Evolutionary conservation across 2,329 filamentous ascomycete species (phyloP).

Genomic region (Lachnellula occidentalis): DNA sequence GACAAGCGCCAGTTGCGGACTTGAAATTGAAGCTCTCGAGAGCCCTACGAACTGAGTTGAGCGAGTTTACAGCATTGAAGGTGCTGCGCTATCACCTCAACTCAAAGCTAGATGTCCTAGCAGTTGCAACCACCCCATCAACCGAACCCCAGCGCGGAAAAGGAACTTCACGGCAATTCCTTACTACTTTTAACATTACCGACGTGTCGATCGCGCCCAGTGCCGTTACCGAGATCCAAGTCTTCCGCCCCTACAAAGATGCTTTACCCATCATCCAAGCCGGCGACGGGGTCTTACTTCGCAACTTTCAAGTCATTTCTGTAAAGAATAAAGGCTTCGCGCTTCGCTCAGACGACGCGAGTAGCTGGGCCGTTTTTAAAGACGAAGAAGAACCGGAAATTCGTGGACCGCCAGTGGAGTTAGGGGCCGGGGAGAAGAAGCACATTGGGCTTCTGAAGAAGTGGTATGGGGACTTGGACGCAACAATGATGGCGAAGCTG

Average conservation of each 20-base stretch:
- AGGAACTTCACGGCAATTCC: slow-evolving; percentile 52
- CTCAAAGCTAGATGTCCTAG: slow-evolving; percentile 48
- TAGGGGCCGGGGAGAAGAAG: slow-evolving; percentile 43
- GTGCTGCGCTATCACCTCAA: slow-evolving; percentile 45
- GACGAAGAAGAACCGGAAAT: slow-evolving; percentile 40
- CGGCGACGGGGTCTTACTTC: slow-evolving; percentile 55
- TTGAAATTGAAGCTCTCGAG: slow-evolving; percentile 23
- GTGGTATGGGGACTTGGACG: slow-evolving; percentile 40
- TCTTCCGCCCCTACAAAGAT: slow-evolving; percentile 54
- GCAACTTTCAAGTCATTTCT: slow-evolving; percentile 49
- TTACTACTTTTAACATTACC: slow-evolving; percentile 51
- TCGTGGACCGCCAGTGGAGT: slow-evolving; percentile 55
- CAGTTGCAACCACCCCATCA: slow-evolving; percentile 47
- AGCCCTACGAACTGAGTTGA: slow-evolving; percentile 36
- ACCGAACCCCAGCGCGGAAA: slow-evolving; percentile 49
- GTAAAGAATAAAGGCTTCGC: slow-evolving; percentile 52
- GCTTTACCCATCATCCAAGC: slow-evolving; percentile 48
- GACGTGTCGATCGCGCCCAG: slow-evolving; percentile 50
- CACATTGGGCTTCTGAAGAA: slow-evolving; percentile 47
- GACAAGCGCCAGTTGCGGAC: slow-evolving; percentile 15
- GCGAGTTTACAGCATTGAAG: slow-evolving; percentile 49
- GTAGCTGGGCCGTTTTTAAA: slow-evolving; percentile 59
- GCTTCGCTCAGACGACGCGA: slow-evolving; percentile 42
- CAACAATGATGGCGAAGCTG: slow-evolving; percentile 41
- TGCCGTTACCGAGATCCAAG: slow-evolving; percentile 47